Conservation (phyloP, 108 stramenopile genomes). For the Pseudonitzschia pungens region DNA sequence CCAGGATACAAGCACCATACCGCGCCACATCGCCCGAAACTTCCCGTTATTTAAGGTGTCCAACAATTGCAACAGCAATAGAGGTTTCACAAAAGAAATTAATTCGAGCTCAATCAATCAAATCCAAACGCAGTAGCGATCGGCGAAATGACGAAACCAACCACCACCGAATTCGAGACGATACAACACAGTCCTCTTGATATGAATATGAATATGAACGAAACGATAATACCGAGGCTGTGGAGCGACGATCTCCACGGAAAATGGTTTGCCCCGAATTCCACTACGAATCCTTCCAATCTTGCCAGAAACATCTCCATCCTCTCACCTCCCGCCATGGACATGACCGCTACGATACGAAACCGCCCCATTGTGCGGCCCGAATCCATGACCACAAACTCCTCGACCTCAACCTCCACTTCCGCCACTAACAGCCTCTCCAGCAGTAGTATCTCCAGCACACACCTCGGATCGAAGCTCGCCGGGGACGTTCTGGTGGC, state of each 20-base stretch:
- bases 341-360: neutral
- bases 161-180: neutral
- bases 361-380: neutral
- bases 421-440: neutral
- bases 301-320: neutral
- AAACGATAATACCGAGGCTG: conserved; percentile 9
- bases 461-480: conserved; percentile 33
- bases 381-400: neutral
- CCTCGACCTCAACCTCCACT: neutral
- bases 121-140: too few species aligned
- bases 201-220: too few species aligned
- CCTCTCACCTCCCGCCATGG: neutral
- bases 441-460: neutral
- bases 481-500: conserved; percentile 50
- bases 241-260: conserved; percentile 7
- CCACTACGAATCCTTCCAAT: neutral
- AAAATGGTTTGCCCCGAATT: conserved; percentile 5
- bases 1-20: too few species aligned
- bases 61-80: too few species aligned
- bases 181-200: neutral
- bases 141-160: too few species aligned
- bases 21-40: too few species aligned
- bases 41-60: too few species aligned
- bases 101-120: too few species aligned
- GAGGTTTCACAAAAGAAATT: too few species aligned